Percentiles rank a stretch among this genome's conserved stretches.
Conservation (phyloP, 2,329 filamentous ascomycete genomes). For the Fusarium miscanthi region DNA sequence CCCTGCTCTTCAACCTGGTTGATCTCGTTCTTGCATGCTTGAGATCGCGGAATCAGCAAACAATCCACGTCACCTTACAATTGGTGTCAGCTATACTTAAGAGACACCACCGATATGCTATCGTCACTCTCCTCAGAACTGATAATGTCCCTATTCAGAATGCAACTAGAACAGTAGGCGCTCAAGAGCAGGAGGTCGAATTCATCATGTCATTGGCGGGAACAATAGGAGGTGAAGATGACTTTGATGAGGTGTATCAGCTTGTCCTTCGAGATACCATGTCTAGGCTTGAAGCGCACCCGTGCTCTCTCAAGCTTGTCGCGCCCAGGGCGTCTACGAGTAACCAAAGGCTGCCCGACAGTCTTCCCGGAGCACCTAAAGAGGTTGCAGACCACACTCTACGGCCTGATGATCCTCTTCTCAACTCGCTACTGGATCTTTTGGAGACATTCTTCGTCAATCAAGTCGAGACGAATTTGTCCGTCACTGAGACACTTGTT, state of each 20-base stretch:
- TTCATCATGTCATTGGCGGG: conserved; percentile 75
- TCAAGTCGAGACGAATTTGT: conserved; percentile 89
- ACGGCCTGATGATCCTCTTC: conserved; percentile 69
- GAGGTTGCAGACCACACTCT: conserved; percentile 72
- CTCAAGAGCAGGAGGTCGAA: conserved; percentile 79
- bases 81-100: conserved; percentile 87
- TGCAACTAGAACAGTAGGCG: conserved; percentile 74
- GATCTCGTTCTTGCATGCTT: conserved; percentile 90
- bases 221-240: conserved; percentile 74
- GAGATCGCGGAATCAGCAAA: conserved; percentile 85
- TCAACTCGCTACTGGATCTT: conserved; percentile 75
- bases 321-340: conserved; percentile 68
- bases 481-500: conserved; percentile 84
- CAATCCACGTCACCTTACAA: conserved; percentile 88
- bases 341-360: conserved; percentile 67
- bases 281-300: conserved; percentile 75
- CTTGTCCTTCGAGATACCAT: conserved; percentile 77
- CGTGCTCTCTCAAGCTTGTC: conserved; percentile 77
- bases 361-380: conserved; percentile 69
- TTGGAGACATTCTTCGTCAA: conserved; percentile 88
- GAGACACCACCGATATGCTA: conserved; percentile 88
- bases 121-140: conserved; percentile 79
- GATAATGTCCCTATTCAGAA: conserved; percentile 65
- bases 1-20: conserved; percentile 90
- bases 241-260: conserved; percentile 79